Evolutionary conservation across 106 monocot species (phyloP), one percentile per base, ranked within the genome.

Genomic region (Apostasia ramifera): DNA sequence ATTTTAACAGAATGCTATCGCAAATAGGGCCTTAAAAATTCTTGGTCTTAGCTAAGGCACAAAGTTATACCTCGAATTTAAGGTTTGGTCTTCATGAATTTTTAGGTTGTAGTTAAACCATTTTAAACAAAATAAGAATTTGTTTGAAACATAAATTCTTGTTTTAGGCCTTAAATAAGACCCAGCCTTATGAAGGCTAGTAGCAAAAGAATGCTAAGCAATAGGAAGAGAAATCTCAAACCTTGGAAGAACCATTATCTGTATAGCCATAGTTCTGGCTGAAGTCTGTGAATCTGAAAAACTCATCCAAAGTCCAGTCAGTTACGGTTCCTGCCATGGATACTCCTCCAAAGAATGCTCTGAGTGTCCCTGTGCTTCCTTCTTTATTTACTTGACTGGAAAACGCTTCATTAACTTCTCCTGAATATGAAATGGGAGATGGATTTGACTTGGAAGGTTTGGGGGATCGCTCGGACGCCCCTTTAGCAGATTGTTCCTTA

Each of bases 231-330:
- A 59, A 48, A 15, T 70, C 15, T 6, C 74, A n/a, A 59, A 95
- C 95, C 91, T 91, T 95, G 13, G 91, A 89, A 50, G 84, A 83
- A 41, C 71, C 76, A 61, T 91, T 72, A n/a, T 86, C 85, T 2
- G 57, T 59, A 69, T 88, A 89, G 7, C 84, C 79, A 67, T 80
- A 81, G 56, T 72, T 84, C 57, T 82, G 82, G 70, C 65, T 80
- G 67, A 77, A 86, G 59, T 82, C 77, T 26, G 66, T 56, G 47
- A 83, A 79, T n/a, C 74, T 83, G 51, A 88, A 91, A 49, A 89
- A 79, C 2, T 95, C 84, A 9, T 91, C 91, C 7, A 91, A 44
- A 12, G 81, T 78, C 91, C 91, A 95, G 53, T 88, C 86, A 11
- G 55, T 68, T 26, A 82, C 52, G 45, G 44, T 75, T 48, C 68